phyloP scores from a whole-genome alignment of 78 protist species.

The Dictyostelium capitatum region DNA sequence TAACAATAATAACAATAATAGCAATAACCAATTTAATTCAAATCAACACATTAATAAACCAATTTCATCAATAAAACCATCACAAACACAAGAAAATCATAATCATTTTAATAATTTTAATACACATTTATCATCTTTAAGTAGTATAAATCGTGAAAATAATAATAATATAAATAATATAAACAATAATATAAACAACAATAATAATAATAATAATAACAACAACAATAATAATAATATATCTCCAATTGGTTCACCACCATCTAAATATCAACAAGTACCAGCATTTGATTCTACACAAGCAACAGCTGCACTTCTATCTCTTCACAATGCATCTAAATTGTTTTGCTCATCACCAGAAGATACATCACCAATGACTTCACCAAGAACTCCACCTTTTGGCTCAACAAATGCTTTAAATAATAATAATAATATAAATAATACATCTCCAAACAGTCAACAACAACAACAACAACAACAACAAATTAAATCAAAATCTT shows the following conservation, averaged over 20 bases:
- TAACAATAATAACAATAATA: neutral
- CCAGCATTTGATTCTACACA: constrained; percentile 41
- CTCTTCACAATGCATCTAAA: constrained; percentile 39
- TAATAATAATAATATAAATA: neutral
- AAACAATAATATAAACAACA: neutral
- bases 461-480: neutral
- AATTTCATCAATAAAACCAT: constrained; percentile 21
- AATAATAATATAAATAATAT: neutral
- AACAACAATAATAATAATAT: neutral
- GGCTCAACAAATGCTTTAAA: neutral
- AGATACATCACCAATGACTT: constrained; percentile 42
- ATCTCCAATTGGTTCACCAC: constrained; percentile 16
- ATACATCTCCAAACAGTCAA: neutral
- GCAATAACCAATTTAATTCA: neutral
- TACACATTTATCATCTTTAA: constrained; percentile 5
- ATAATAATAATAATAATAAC: constrained; percentile 19
- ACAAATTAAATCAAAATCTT: no score
- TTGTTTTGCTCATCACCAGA: constrained; percentile 21
- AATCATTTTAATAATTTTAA: neutral
- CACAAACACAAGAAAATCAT: constrained; percentile 7
- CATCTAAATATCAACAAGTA: constrained; percentile 23
- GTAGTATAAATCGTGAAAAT: neutral
- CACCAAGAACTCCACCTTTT: constrained; percentile 52
- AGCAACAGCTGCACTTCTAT: constrained; percentile 45
- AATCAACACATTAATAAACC: neutral